Evolutionary conservation across 139 green algal species (phyloP), one percentile per base, ranked within the genome.

Genomic region (Micractinium sp.): DNA sequence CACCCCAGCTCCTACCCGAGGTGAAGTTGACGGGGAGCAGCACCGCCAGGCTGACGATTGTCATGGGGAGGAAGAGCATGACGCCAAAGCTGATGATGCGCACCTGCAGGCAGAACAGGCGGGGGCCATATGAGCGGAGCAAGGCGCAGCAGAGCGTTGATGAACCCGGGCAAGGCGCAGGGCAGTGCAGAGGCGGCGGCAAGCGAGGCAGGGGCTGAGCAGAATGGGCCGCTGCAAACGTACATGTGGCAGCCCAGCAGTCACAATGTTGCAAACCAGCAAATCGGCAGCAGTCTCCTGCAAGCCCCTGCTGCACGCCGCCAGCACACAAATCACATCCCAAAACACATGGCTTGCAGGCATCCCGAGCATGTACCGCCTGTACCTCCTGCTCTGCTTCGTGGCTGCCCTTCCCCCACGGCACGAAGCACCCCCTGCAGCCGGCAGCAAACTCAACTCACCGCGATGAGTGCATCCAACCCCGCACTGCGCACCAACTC

Each of bases 401-500:
- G 7, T 9, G 47, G 9, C 9, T 56, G 47, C 47, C 47, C 47
- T 9, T 56, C 47, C 47, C 5, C 47, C 5, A n/a, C n/a, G 12
- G 2, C 33, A 2, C 73, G n/a, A 12, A 47, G n/a, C 73, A 23
- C n/a, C 22, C 73, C 75, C 1, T 77, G 63, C 63, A 73, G 22
- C 63, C 73, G 4, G 63, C 35, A 61, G 7, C 76, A 61, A 9
- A 15, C 38, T 9, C 38, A 3, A 19, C 85, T 77, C 56, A 84
- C 63, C 67, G 23, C 85, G 14, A 90, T 75, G 56, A 95, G 77
- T 27, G 93, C 91, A 79, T 95, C 93, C 74, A 95, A 85, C 41
- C 93, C 93, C 38, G 92, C 90, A 39, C 79, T 93, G 60, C 83
- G 84, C 47, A 95, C 84, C 74, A 95, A 33, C 31, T 95, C 84